These are phyloP conservation scores for Sporothrix brasiliensis DNA, from an alignment of 2,329 filamentous ascomycete species.

Conservation along the genomic window DNA sequence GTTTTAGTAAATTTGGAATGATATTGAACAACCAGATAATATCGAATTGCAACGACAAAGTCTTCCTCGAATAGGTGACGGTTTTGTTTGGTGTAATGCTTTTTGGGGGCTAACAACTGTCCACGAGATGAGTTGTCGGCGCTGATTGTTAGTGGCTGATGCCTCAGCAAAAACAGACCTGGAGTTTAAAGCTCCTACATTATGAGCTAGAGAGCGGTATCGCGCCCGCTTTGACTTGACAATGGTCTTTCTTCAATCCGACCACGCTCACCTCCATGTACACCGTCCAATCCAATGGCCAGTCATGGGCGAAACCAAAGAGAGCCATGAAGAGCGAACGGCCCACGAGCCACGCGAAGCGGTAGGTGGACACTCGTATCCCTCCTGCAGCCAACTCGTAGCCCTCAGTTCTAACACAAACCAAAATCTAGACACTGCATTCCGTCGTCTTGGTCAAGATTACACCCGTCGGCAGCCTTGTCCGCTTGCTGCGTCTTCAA, in stretches of 20 bases:
- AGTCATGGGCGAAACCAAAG: conserved; percentile 37
- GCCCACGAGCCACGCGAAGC: conserved; percentile 71
- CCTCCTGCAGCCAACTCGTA: conserved; percentile 5
- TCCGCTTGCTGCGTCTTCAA: conserved; percentile 69
- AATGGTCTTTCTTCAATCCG: background rate
- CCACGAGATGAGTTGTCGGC: too few relatives aligned
- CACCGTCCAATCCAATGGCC: background rate
- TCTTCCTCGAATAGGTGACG: too few relatives aligned
- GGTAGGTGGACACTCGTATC: conserved; percentile 41
- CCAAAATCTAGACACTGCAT: conserved; percentile 56
- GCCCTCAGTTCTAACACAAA: conserved; percentile 1
- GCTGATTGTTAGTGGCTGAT: background rate
- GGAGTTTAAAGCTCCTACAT: background rate
- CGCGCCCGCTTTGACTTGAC: conserved; percentile 11
- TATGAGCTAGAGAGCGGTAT: conserved; percentile 1
- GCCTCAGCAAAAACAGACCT: background rate
- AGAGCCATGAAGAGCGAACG: conserved; percentile 70
- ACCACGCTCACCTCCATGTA: background rate
- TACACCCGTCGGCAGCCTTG: conserved; percentile 64
- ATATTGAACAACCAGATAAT: too few relatives aligned
- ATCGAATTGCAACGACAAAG: too few relatives aligned
- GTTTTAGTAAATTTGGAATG: too few relatives aligned
- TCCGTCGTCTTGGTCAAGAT: conserved; percentile 64
- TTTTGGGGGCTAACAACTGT: too few relatives aligned
- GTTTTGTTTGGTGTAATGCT: too few relatives aligned